Base-by-base conservation (phyloP, 2,329 filamentous ascomycete genomes). In the Daldinia sp. region DNA sequence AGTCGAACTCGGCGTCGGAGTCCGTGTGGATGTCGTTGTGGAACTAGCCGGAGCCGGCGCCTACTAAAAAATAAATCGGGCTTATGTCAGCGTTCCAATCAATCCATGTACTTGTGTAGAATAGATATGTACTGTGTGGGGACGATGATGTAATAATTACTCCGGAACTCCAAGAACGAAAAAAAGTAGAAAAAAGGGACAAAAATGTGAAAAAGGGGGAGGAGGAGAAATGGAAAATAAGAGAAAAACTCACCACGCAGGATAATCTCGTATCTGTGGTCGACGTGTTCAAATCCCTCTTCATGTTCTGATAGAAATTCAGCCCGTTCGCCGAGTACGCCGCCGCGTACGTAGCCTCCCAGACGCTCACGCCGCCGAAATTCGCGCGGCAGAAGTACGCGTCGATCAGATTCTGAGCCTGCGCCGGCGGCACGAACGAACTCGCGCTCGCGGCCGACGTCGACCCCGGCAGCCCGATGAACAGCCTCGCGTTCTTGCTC, bases 331-430 rank as follows among this genome's bases (percentile, higher is more conserved):
- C 67, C 4, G 77, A 30, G 69, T 82, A 82, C 0, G 57, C 54
- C 9, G 72, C 73, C 23, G 77, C 50, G 70, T 80, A 78, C 15
- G 77, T 80, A 12, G 81, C 78, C 44, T 86, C 84, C 83, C 83
- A 85, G 50, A 86, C 74, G 12, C 81, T 82, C 18, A 86, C 75
- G 65, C 83, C 84, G 30, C 81, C 83, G 60, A 84, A 85, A 68
- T 79, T 78, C 6, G 70, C n/a, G 18, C 76, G 77, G 69, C 78
- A 78, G 68, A 80, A 79, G 70, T 80, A 79, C 60, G 79, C 72
- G 61, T 80, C 80, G 60, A 84, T 75, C 13, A 85, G 60, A 10
- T 77, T 69, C 73, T 79, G 76, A 51, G 83, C 74, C 39, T 78
- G 74, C 7, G 73, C 70, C 1, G 80, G 79, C 4, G 74, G 61